Percentiles rank a stretch among this genome's conserved stretches.
phyloP scores from a whole-genome alignment of 768 basidiomycete genomes.

The Leccinum incarnatum region DNA sequence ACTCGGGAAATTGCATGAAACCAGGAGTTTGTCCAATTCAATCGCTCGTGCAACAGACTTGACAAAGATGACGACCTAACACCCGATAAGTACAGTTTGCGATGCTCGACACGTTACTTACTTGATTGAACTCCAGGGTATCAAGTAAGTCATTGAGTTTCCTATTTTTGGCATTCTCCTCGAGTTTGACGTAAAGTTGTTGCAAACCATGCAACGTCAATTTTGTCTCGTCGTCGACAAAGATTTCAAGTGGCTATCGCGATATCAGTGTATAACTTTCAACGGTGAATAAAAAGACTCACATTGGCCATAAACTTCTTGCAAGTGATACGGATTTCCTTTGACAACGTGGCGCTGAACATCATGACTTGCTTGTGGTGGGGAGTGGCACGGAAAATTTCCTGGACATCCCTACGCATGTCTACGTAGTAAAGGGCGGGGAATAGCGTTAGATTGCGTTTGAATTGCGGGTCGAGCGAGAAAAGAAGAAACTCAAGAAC shows the following conservation, averaged over 20 bases:
- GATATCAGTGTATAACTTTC: neutral
- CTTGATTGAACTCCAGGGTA: slow-evolving; percentile 97
- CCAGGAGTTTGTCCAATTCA: slow-evolving; percentile 91
- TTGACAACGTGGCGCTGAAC: slow-evolving; percentile 98
- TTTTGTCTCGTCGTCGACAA: slow-evolving; percentile 99
- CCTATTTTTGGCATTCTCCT: slow-evolving; percentile 93
- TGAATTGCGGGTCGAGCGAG: slow-evolving; percentile 49
- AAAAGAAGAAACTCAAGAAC: slow-evolving; percentile 48
- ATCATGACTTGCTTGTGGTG: slow-evolving; percentile 99
- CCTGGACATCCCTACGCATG: slow-evolving; percentile 99
- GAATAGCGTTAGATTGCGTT: slow-evolving; percentile 62
- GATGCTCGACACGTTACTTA: slow-evolving; percentile 27
- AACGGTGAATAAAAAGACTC: slow-evolving; percentile 31
- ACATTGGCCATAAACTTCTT: slow-evolving; percentile 99
- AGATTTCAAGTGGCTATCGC: slow-evolving; percentile 94
- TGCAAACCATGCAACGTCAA: slow-evolving; percentile 96
- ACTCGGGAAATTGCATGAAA: slow-evolving; percentile 97
- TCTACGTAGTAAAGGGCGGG: slow-evolving; percentile 62
- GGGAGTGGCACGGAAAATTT: slow-evolving; percentile 98
- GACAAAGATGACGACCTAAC: slow-evolving; percentile 97
- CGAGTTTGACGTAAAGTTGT: slow-evolving; percentile 97
- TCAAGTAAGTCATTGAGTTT: slow-evolving; percentile 96
- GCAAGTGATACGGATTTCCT: slow-evolving; percentile 96
- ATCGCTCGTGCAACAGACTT: slow-evolving; percentile 97
- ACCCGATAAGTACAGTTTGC: slow-evolving; percentile 2